Evolutionary conservation across 2,329 filamentous ascomycete genomes (phyloP).

Genomic region (Aspergillus pseudoglaucus): DNA sequence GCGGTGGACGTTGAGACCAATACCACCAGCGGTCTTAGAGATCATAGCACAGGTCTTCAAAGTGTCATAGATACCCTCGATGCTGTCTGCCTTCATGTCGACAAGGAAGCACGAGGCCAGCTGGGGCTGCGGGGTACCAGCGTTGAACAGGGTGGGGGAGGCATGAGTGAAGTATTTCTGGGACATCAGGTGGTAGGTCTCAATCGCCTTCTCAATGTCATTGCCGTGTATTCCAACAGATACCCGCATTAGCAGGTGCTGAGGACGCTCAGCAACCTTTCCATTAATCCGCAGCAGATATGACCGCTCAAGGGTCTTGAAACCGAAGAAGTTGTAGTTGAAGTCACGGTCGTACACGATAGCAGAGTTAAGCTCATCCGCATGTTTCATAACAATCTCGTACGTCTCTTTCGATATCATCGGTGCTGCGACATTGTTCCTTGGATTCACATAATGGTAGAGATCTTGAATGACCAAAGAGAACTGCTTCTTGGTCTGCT

Average conservation of each 20-base stretch:
- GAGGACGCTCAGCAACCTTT: conserved; percentile 93
- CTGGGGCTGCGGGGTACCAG: conserved; percentile 88
- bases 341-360: conserved; percentile 99
- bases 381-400: conserved; percentile 89
- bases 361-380: conserved; percentile 94
- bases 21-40: conserved; percentile 98
- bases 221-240: conserved; percentile 95
- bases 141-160: conserved; percentile 96
- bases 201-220: conserved; percentile 85
- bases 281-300: conserved; percentile 93
- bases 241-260: conserved; percentile 99
- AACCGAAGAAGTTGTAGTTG: conserved; percentile 99
- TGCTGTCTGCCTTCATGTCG: conserved; percentile 99
- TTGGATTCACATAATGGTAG: conserved; percentile 93
- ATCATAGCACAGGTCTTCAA: conserved; percentile 99
- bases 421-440: conserved; percentile 72
- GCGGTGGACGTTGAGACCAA: conserved; percentile 91
- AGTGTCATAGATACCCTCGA: conserved; percentile 98
- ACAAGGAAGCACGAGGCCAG: conserved; percentile 97
- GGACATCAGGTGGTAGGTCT: conserved; percentile 99
- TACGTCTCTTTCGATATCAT: conserved; percentile 94
- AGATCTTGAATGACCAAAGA: conserved; percentile 91
- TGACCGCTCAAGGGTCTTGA: conserved; percentile 97
- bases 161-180: conserved; percentile 98
- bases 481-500: conserved; percentile 99